Evolutionary conservation across 2,329 filamentous ascomycete species (phyloP).

Genomic region (Cladosporium sp.): DNA sequence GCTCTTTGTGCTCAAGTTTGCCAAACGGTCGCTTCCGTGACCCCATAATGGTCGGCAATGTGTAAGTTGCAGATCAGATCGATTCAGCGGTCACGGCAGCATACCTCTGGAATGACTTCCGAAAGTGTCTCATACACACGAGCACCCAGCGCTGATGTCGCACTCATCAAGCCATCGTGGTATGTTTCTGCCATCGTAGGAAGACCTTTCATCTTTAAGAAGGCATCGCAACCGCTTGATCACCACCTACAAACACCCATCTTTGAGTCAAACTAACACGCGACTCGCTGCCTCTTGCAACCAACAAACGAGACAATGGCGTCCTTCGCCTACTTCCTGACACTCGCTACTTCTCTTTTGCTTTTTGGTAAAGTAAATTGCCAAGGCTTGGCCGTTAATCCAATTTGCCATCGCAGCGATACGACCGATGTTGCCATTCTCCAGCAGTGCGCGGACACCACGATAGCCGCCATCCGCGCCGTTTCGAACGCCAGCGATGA

Average conservation of each 20-base stretch:
- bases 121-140: not conserved
- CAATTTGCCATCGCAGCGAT: conserved; percentile 3
- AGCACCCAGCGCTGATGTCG: not conserved
- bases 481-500: conserved; percentile 64
- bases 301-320: conserved; percentile 1
- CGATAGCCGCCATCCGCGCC: conserved; percentile 71
- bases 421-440: conserved; percentile 9
- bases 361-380: not conserved
- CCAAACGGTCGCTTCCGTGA: not conserved
- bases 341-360: not conserved
- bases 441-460: conserved; percentile 33
- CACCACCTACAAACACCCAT: not conserved
- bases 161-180: not conserved
- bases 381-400: not conserved
- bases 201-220: not conserved
- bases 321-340: not conserved
- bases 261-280: not conserved
- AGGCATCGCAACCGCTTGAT: not conserved
- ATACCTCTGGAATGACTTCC: not conserved
- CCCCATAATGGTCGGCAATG: no score
- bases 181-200: not conserved
- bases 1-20: not conserved
- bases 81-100: conserved; percentile 15
- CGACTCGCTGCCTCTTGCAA: not conserved
- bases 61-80: not conserved